Base-by-base conservation (phyloP, 495 filamentous ascomycete species). In the Hypoxylon intermedium region DNA sequence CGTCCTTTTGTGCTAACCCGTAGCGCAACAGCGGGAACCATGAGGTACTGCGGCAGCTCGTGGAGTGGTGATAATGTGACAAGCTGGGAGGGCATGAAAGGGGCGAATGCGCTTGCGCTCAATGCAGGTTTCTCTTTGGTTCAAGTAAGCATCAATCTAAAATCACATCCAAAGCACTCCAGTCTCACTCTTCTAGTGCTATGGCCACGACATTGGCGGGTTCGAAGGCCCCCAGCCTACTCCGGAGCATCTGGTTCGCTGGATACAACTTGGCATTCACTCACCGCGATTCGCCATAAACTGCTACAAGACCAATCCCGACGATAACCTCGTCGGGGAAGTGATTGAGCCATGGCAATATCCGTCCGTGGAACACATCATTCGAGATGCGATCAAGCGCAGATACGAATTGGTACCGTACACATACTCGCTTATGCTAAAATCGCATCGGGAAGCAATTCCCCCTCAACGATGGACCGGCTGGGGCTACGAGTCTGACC, bases 331-430 rank as follows among this genome's bases (percentile, higher is more conserved):
- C 2, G 74, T 85, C 50, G 86, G 86, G 11, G 86, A 88, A 4
- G 85, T 90, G 9, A 90, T 89, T 52, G 86, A 88, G 70, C 86
- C 86, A 1, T 89, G 83, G 83, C 87, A 88, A 84, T 87, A 89
- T 64, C 84, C 85, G 0, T 82, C 85, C 49, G 82, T 85, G 49
- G 80, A 82, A 0, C 82, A 79, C 0, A 63, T 84, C 1, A 72
- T 90, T 42, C 83, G 86, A 7, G 75, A 79, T 33, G 76, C 85
- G 9, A 88, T 90, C 71, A 83, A 83, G 72, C 81, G 86, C 2
- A 80, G 87, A 28, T 90, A 90, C 67, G 83, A 86, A 65, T 76
- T 90, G 26, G 77, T 89, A 11, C 87, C 87, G 1, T 90, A 89
- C 68, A 78, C 87, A 23, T 90, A 88, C 71, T 82, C 82, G 1